These are phyloP conservation scores for Syncephalastrum contaminatum DNA, from an alignment of 371 early-diverging fungal species.

Conservation along the genomic window DNA sequence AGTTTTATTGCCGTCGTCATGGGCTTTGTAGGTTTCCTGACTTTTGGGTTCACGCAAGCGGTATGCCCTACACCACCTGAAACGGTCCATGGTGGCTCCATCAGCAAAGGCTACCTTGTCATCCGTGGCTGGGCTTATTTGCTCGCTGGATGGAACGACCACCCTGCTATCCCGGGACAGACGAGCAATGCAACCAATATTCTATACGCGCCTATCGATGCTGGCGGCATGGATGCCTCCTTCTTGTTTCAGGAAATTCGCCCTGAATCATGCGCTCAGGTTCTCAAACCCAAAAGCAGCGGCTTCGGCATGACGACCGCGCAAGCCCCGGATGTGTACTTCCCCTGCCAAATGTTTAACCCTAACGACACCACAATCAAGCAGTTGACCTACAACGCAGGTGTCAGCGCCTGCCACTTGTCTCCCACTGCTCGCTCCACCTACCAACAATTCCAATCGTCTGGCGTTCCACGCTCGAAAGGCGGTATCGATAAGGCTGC, in stretches of 20 bases:
- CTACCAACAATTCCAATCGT: conserved; percentile 23
- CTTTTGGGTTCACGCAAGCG: conserved; percentile 59
- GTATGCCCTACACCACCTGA: conserved; percentile 47
- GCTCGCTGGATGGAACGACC: conserved; percentile 46
- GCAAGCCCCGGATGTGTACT: conserved; percentile 51
- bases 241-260: conserved; percentile 50
- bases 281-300: conserved; percentile 38
- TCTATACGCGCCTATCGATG: conserved; percentile 58
- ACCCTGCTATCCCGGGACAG: conserved; percentile 41
- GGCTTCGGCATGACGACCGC: not conserved
- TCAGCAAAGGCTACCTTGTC: conserved; percentile 44
- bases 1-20: conserved; percentile 59
- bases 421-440: conserved; percentile 3
- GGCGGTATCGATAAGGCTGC: conserved; percentile 37
- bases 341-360: conserved; percentile 67
- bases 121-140: conserved; percentile 60
- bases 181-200: conserved; percentile 44
- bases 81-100: conserved; percentile 27
- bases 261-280: conserved; percentile 55
- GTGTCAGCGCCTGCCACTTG: not conserved
- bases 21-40: conserved; percentile 53
- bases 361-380: conserved; percentile 44
- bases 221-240: conserved; percentile 61
- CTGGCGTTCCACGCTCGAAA: conserved; percentile 27
- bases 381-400: conserved; percentile 35